phyloP scores from a whole-genome alignment of 805 yeast species.

The Ogataea kodamae region DNA sequence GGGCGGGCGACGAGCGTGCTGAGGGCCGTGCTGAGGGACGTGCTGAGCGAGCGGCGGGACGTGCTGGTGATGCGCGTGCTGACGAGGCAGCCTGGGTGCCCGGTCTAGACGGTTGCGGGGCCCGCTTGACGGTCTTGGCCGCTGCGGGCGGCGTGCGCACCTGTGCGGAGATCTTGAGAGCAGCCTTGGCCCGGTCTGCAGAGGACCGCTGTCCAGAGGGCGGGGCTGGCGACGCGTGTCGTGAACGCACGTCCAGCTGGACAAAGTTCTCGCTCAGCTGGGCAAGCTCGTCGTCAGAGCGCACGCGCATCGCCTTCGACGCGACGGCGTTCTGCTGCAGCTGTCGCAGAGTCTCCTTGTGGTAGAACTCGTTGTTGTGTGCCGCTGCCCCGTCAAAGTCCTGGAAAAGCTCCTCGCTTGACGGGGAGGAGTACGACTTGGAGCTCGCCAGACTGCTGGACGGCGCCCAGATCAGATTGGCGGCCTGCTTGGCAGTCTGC shows the following conservation, averaged over 20 bases:
- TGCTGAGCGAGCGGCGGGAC: constrained; percentile 7
- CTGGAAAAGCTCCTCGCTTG: constrained; percentile 23
- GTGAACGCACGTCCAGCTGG: constrained; percentile 16
- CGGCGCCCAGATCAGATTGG: constrained; percentile 37
- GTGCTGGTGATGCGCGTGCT: constrained; percentile 13
- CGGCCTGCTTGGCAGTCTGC: constrained; percentile 34
- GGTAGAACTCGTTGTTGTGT: constrained; percentile 21
- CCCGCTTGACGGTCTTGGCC: no score
- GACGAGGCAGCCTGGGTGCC: constrained; percentile 13
- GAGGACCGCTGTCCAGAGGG: constrained; percentile 19
- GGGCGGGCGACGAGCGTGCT: constrained; percentile 9
- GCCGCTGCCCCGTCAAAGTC: constrained; percentile 27
- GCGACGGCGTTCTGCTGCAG: constrained; percentile 25
- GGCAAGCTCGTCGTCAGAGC: constrained; percentile 16
- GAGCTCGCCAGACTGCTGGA: constrained; percentile 27
- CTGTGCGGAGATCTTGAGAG: constrained; percentile 32
- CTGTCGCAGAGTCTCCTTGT: constrained; percentile 28
- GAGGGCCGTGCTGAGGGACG: constrained; percentile 8
- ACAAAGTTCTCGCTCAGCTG: constrained; percentile 14
- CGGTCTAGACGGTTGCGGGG: constrained; percentile 11
- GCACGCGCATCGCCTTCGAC: constrained; percentile 19
- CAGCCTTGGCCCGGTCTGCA: constrained; percentile 32
- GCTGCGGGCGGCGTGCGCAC: constrained; percentile 29
- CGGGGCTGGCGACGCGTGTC: constrained; percentile 5
- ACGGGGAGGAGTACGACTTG: constrained; percentile 26